Conservation (phyloP, 164 flowering plant species). For the Vitis rotundifolia region DNA sequence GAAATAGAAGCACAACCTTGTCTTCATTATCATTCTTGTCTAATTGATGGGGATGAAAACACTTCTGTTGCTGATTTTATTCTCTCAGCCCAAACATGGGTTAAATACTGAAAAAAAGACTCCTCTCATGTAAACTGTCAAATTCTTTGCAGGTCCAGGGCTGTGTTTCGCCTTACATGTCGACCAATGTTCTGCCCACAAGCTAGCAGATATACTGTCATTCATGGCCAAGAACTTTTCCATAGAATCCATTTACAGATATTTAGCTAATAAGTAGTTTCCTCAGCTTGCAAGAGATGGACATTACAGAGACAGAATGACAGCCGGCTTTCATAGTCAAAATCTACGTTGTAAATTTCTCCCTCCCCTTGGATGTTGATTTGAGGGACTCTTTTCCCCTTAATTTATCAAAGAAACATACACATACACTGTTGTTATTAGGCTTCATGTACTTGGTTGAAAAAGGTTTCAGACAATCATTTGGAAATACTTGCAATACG, state of each 20-base stretch:
- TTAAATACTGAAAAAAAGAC: too few relatives aligned
- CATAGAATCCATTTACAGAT: too few relatives aligned
- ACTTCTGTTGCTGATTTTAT: too few relatives aligned
- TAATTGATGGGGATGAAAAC: too few relatives aligned
- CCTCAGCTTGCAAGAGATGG: background rate
- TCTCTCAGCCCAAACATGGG: too few relatives aligned
- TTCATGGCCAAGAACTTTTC: background rate
- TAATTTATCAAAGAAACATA: too few relatives aligned
- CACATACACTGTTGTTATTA: too few relatives aligned
- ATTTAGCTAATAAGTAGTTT: background rate
- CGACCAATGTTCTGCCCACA: conserved; percentile 50
- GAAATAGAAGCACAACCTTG: background rate
- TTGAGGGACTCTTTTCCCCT: background rate
- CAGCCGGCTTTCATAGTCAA: background rate
- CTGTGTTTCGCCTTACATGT: conserved; percentile 71
- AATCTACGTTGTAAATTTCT: background rate
- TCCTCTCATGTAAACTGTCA: background rate
- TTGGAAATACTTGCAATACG: too few relatives aligned
- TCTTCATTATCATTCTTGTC: background rate
- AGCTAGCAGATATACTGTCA: conserved; percentile 20
- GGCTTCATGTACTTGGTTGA: too few relatives aligned
- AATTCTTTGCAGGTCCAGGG: conserved; percentile 55
- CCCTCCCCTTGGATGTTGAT: background rate
- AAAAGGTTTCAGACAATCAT: too few relatives aligned
- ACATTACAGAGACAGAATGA: background rate